These are phyloP conservation scores for Moesziomyces globuligerus DNA, from an alignment of 1,284 basidiomycete genomes.

Conservation along the genomic window DNA sequence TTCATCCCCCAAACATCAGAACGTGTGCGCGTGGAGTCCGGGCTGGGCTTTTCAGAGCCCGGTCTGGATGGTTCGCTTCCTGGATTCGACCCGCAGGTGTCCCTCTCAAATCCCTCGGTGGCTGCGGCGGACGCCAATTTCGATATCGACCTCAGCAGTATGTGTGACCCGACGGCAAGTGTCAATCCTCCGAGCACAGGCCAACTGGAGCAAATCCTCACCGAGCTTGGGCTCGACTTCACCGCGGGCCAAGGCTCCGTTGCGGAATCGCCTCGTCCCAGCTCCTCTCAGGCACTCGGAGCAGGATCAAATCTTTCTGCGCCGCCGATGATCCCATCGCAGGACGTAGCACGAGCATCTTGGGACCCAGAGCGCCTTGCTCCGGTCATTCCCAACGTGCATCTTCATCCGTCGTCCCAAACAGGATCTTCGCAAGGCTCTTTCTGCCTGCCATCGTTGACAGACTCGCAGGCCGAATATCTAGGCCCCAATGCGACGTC, in stretches of 20 bases:
- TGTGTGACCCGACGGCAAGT: conserved; percentile 15
- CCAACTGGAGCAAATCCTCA: conserved; percentile 33
- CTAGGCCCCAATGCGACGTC: conserved; percentile 32
- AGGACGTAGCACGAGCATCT: conserved; percentile 6
- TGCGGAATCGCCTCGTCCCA: conserved; percentile 2
- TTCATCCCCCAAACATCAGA: conserved; percentile 17
- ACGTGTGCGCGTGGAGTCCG: conserved; percentile 23
- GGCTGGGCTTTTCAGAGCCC: not conserved
- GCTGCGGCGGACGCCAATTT: conserved; percentile 17
- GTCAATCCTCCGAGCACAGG: conserved; percentile 16
- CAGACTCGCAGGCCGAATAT: conserved; percentile 27
- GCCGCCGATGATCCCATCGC: conserved; percentile 22
- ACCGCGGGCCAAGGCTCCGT: conserved; percentile 4
- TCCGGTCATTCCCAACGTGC: not conserved
- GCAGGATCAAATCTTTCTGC: not conserved
- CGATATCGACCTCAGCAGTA: conserved; percentile 16
- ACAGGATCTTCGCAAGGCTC: conserved; percentile 29
- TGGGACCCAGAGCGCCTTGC: conserved; percentile 19
- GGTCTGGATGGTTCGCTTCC: not conserved
- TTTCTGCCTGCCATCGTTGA: conserved; percentile 26
- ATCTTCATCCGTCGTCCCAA: conserved; percentile 14
- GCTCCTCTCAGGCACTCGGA: conserved; percentile 1
- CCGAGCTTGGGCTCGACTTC: conserved; percentile 29
- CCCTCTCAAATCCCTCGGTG: conserved; percentile 8
- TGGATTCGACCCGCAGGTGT: not conserved